phyloP scores from a whole-genome alignment of 345 rosid genomes.

The Arabidopsis suecica region DNA sequence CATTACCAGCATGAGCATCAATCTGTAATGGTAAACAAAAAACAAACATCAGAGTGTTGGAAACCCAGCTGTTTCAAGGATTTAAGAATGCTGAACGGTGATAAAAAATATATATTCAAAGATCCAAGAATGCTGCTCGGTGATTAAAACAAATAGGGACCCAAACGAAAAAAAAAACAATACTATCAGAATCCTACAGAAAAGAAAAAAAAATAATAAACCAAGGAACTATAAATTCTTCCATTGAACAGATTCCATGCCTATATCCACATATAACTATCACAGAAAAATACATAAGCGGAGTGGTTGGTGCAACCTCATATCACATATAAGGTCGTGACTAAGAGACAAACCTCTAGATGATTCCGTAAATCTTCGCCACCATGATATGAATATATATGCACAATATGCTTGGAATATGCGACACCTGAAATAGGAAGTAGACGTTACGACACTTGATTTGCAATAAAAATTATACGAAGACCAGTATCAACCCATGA shows the following conservation, averaged over 20 bases:
- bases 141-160: conserved; percentile 1
- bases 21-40: conserved; percentile 46
- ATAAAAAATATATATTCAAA: not conserved
- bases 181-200: conserved; percentile 19
- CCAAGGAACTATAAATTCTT: conserved; percentile 1
- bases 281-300: not conserved
- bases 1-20: conserved; percentile 74
- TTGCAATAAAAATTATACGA: not conserved
- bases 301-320: conserved; percentile 3
- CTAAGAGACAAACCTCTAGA: conserved; percentile 54
- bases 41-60: conserved; percentile 11
- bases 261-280: conserved; percentile 18
- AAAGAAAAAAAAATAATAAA: not conserved
- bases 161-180: not conserved
- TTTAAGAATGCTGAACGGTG: conserved; percentile 19
- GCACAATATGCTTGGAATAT: conserved; percentile 81
- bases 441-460: not conserved
- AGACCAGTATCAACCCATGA: conserved; percentile 3
- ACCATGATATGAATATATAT: conserved; percentile 65
- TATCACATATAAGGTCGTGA: conserved; percentile 38
- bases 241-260: conserved; percentile 5
- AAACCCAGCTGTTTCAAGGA: conserved; percentile 21
- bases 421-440: conserved; percentile 66
- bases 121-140: conserved; percentile 1
- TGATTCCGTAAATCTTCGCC: conserved; percentile 55